These are phyloP conservation scores for Prunus davidiana DNA, from an alignment of 306 rosid species.

Conservation along the genomic window DNA sequence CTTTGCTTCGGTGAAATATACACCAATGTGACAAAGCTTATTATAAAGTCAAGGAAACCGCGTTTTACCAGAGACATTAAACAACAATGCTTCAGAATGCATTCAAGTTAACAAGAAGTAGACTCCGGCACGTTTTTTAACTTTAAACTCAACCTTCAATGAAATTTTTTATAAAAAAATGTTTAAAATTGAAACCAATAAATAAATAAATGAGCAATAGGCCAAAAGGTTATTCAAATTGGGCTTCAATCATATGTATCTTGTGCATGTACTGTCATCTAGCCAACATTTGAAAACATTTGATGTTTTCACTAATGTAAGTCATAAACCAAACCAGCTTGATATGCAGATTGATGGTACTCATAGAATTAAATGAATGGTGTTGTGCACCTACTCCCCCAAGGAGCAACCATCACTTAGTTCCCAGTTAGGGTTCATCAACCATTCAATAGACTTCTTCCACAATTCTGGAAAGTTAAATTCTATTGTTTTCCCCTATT, in stretches of 20 bases:
- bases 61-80: not conserved
- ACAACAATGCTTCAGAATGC: not conserved
- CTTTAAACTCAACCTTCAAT: not conserved
- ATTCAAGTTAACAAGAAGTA: not conserved
- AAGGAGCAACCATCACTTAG: not conserved
- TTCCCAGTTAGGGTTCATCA: not conserved
- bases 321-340: not conserved
- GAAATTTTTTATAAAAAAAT: not conserved
- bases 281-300: not conserved
- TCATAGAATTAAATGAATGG: not conserved
- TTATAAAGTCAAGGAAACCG: slow-evolving; percentile 40
- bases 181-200: not conserved
- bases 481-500: not conserved
- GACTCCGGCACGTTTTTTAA: not conserved
- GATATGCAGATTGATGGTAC: not conserved
- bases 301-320: not conserved
- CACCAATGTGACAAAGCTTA: slow-evolving; percentile 97
- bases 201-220: not conserved
- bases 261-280: not conserved
- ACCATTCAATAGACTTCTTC: not conserved
- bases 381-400: not conserved
- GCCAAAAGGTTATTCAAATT: not conserved
- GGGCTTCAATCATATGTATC: not conserved
- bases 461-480: not conserved
- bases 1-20: slow-evolving; percentile 84